Evolutionary conservation across 2,329 filamentous ascomycete species (phyloP).

Genomic region (Chalaropsis thielavioides): DNA sequence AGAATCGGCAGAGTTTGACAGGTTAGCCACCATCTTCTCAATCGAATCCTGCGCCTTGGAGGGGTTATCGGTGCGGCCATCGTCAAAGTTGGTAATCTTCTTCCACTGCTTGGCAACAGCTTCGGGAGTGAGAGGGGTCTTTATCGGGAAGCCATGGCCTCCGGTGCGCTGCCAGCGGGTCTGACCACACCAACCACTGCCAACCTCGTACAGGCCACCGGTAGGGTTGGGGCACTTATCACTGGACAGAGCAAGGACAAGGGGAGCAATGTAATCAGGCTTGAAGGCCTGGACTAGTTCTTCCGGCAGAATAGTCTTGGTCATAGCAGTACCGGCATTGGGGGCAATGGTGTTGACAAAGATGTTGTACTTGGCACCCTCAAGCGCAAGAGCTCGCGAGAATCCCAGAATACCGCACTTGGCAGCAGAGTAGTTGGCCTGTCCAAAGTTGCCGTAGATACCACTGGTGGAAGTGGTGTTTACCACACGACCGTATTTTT

Average conservation of each 20-base stretch:
- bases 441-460: conserved; percentile 98
- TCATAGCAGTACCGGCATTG: conserved; percentile 94
- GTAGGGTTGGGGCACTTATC: conserved; percentile 79
- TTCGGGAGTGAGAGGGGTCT: conserved; percentile 72
- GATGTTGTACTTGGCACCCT: conserved; percentile 96
- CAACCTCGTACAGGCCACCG: conserved; percentile 83
- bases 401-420: conserved; percentile 91
- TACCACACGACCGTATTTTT: conserved; percentile 93
- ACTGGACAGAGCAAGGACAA: conserved; percentile 70
- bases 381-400: conserved; percentile 79
- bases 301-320: conserved; percentile 81
- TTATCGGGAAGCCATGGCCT: conserved; percentile 80
- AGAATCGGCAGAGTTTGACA: conserved; percentile 55
- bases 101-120: conserved; percentile 62
- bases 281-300: conserved; percentile 98
- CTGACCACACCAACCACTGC: conserved; percentile 80
- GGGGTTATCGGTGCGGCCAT: conserved; percentile 76
- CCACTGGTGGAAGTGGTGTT: conserved; percentile 96
- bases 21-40: conserved; percentile 65
- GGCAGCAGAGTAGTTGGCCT: conserved; percentile 90
- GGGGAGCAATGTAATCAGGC: conserved; percentile 91
- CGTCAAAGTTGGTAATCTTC: conserved; percentile 73
- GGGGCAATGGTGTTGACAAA: conserved; percentile 96
- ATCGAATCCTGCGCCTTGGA: conserved; percentile 62
- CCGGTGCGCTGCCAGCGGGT: conserved; percentile 91